These are phyloP conservation scores for Lathyrus oleraceus DNA, from an alignment of 306 rosid species.

Conservation along the genomic window DNA sequence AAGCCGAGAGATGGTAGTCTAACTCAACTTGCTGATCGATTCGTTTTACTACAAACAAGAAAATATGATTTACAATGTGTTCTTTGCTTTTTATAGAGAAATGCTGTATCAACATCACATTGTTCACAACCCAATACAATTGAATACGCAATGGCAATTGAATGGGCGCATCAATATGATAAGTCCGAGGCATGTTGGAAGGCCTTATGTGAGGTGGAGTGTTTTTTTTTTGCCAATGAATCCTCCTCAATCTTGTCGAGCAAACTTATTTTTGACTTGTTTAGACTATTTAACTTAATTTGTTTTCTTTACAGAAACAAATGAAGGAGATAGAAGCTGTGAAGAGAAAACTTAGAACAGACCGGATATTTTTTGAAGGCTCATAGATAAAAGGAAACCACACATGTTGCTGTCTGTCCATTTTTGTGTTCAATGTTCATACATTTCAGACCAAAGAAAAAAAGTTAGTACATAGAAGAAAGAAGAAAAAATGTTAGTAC, in stretches of 20 bases:
- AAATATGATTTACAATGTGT: constrained; percentile 14
- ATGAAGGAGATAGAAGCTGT: constrained; percentile 39
- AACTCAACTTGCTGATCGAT: constrained; percentile 5
- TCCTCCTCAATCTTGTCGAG: constrained; percentile 13
- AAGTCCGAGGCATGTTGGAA: constrained; percentile 47
- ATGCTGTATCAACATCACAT: constrained; percentile 67
- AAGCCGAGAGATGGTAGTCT: constrained; percentile 46
- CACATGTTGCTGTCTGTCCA: neutral
- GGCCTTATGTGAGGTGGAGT: constrained; percentile 45
- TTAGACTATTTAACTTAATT: constrained; percentile 16
- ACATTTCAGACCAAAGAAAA: neutral
- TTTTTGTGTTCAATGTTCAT: neutral
- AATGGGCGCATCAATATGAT: constrained; percentile 43
- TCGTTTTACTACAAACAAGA: neutral
- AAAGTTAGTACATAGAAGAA: neutral
- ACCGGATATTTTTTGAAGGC: neutral
- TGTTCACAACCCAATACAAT: constrained; percentile 59
- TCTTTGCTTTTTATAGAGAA: constrained; percentile 42
- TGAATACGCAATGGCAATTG: constrained; percentile 50
- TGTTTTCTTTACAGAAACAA: constrained; percentile 42
- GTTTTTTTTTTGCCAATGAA: neutral
- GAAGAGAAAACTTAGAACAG: constrained; percentile 26
- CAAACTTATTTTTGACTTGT: constrained; percentile 13
- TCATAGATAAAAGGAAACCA: constrained; percentile 22
- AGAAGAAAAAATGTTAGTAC: neutral